phyloP scores from a whole-genome alignment of 2,329 filamentous ascomycete genomes.

The Furcasterigmium furcatum region DNA sequence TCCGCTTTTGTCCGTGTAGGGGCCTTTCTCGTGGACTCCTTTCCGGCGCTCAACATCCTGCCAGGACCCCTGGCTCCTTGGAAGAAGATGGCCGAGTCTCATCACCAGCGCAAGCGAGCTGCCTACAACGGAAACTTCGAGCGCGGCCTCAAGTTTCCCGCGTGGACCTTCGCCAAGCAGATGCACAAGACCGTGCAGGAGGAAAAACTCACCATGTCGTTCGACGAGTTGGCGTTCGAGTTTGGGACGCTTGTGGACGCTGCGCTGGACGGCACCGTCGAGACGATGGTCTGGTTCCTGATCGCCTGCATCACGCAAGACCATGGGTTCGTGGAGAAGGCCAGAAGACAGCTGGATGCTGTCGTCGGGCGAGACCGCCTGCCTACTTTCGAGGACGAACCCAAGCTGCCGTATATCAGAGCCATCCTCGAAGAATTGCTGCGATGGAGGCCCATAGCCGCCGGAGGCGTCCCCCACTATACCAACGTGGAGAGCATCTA shows the following conservation, averaged over 20 bases:
- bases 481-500: constrained; percentile 29
- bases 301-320: constrained; percentile 21
- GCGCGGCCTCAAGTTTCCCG: constrained; percentile 11
- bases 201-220: constrained; percentile 16
- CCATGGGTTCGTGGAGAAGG: constrained; percentile 18
- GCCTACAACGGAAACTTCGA: constrained; percentile 20
- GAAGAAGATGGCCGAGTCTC: constrained; percentile 24
- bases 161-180: constrained; percentile 27
- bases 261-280: constrained; percentile 24
- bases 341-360: constrained; percentile 28
- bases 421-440: constrained; percentile 38
- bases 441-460: constrained; percentile 38
- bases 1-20: constrained; percentile 20
- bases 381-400: constrained; percentile 33
- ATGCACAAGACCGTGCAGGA: constrained; percentile 15
- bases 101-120: constrained; percentile 21
- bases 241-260: constrained; percentile 25
- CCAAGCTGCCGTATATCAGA: constrained; percentile 36
- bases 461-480: constrained; percentile 33
- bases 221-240: constrained; percentile 26
- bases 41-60: constrained; percentile 37
- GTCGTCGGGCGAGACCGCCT: constrained; percentile 34
- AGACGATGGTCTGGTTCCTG: constrained; percentile 24
- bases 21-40: constrained; percentile 33
- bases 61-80: constrained; percentile 30